phyloP scores from a whole-genome alignment of 176 grass and related monocot genomes.

The Sorghum bicolor region DNA sequence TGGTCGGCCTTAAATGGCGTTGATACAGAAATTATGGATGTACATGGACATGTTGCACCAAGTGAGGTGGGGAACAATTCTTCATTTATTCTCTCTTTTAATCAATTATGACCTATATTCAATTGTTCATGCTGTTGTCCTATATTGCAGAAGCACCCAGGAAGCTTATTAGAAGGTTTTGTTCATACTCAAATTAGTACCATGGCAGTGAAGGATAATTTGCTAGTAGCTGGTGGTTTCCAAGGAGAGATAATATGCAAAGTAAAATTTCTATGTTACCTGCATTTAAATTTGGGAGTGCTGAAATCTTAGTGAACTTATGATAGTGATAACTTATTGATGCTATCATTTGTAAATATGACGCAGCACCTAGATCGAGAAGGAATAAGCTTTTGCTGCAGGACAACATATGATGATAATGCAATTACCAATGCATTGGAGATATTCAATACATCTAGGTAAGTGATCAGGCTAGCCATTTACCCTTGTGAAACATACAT shows the following conservation, averaged over 20 bases:
- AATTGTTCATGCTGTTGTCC: conserved; percentile 19
- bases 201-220: conserved; percentile 51
- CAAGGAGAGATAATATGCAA: conserved; percentile 66
- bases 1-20: conserved; percentile 22
- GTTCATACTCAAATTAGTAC: conserved; percentile 45
- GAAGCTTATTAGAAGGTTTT: conserved; percentile 43
- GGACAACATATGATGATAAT: conserved; percentile 81
- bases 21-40: conserved; percentile 22
- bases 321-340: background rate
- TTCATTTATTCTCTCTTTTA: background rate
- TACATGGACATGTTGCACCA: conserved; percentile 23
- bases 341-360: conserved; percentile 18
- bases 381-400: conserved; percentile 86
- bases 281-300: background rate
- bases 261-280: conserved; percentile 19
- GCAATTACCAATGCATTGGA: conserved; percentile 84
- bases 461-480: conserved; percentile 4
- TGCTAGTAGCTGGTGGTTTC: conserved; percentile 52
- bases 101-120: background rate
- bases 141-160: conserved; percentile 43
- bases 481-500: conserved; percentile 1
- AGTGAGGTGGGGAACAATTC: conserved; percentile 6
- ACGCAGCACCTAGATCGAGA: conserved; percentile 63
- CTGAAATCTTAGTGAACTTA: conserved; percentile 14
- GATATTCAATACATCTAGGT: conserved; percentile 70